A percentile compares a stretch with the other conserved stretches of the same genome.
Conservation (phyloP, 1,284 basidiomycete genomes). For the Ganoderma meredithae region DNA sequence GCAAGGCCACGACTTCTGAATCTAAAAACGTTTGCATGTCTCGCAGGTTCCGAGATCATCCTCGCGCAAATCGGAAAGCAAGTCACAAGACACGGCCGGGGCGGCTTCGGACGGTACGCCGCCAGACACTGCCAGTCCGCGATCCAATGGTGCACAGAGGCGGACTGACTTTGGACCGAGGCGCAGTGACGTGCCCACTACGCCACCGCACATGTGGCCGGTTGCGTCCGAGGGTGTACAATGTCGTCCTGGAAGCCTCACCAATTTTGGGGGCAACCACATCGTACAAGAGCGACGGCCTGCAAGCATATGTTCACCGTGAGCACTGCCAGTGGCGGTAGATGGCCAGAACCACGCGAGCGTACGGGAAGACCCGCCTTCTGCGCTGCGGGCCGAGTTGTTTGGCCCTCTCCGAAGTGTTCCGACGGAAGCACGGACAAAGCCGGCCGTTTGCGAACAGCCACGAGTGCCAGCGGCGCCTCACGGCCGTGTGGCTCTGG, state of each 20-base stretch:
- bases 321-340: neutral
- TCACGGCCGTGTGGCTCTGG: neutral
- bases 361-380: no score
- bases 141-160: neutral
- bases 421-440: slow-evolving; percentile 30
- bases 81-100: slow-evolving; percentile 9
- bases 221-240: neutral
- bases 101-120: neutral
- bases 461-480: no score
- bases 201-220: neutral
- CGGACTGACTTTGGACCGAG: neutral
- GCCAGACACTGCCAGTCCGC: neutral
- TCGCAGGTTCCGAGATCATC: neutral
- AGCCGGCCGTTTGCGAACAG: slow-evolving; percentile 24
- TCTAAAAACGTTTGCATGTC: neutral
- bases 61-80: neutral
- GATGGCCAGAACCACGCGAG: neutral
- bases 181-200: neutral
- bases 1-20: neutral
- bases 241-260: neutral
- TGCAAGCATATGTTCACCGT: neutral
- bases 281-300: neutral
- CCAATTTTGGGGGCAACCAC: neutral
- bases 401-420: slow-evolving; percentile 14
- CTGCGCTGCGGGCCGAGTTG: neutral